These are phyloP conservation scores for Powellomyces hirtus DNA, from an alignment of 192 early-diverging fungal genomes.

Conservation along the genomic window DNA sequence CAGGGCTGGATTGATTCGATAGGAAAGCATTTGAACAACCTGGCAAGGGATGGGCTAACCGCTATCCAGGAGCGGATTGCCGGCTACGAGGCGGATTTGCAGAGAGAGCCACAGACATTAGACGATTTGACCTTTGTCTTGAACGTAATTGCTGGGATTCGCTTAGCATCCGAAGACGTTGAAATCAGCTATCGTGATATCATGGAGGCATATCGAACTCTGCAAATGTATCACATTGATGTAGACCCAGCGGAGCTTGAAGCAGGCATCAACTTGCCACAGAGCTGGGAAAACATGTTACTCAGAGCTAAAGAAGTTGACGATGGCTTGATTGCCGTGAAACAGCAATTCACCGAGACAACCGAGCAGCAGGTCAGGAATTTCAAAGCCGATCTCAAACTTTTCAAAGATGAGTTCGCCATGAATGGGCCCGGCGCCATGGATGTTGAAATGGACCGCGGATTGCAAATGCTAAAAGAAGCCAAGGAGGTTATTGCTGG, in stretches of 20 bases:
- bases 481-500: conserved; percentile 44
- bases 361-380: conserved; percentile 54
- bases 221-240: conserved; percentile 49
- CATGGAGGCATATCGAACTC: conserved; percentile 57
- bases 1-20: conserved; percentile 55
- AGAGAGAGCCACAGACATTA: conserved; percentile 45
- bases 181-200: conserved; percentile 54
- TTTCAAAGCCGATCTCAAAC: conserved; percentile 48
- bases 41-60: conserved; percentile 44
- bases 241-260: conserved; percentile 42
- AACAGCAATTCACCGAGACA: conserved; percentile 57
- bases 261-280: conserved; percentile 39
- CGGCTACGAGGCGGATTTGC: conserved; percentile 51
- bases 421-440: conserved; percentile 54
- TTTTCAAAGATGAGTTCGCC: conserved; percentile 55
- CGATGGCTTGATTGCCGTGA: conserved; percentile 54
- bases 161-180: conserved; percentile 52
- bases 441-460: conserved; percentile 54
- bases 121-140: conserved; percentile 64
- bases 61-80: conserved; percentile 32
- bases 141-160: conserved; percentile 58
- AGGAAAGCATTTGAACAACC: conserved; percentile 54
- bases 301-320: conserved; percentile 46
- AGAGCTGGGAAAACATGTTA: conserved; percentile 54
- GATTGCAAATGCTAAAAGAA: conserved; percentile 47